Evolutionary conservation across 2,329 filamentous ascomycete species (phyloP), one percentile per base, ranked within the genome.

Genomic region (Aspergillus brunneoviolaceus): DNA sequence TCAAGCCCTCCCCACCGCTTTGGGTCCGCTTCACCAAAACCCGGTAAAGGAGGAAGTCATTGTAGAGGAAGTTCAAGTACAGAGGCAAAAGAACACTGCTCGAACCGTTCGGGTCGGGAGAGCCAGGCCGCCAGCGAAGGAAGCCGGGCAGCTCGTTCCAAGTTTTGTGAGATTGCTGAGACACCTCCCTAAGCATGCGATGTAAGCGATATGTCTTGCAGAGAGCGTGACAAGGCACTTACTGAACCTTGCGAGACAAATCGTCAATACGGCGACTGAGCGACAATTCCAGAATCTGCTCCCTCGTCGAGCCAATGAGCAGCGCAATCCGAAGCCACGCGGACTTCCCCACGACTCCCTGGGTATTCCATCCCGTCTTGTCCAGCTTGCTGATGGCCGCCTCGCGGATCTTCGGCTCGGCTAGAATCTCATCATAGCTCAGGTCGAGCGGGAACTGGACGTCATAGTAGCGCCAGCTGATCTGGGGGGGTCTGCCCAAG

Each of bases 41-140:
- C 9, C 65, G 61, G 29, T 68, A 65, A 3, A 71, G 63, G 12
- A 70, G 54, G 4, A 70, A 66, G 10, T 70, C 67, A 25, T 68
- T 68, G 33, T 70, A 65, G 11, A 71, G 59, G 29, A 67, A 67
- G 3, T 69, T 65, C 5, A 70, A 49, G 29, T 69, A 58, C 5
- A 70, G 51, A 0, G 62, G 58, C 25, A 65, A 57, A 9, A 65
- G 60, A 1, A 65, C 33, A 10, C 51, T 55, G 33, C 64, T 59
- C 33, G 60, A 57, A 5, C 57, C 39, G n/a, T 25, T 59, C 16
- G 51, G 48, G 7, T 53, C 29, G 4, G 58, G 55, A n/a, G 35
- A 52, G 45, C 63, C 52, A 11, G 57, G 57, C 29, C 49, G 49
- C 68, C 66, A 69, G 45, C 61, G 67, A 10, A 71, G 64, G 31